These are phyloP conservation scores for Chaetomium sp. DNA, from an alignment of 2,329 filamentous ascomycete genomes.

Conservation along the genomic window DNA sequence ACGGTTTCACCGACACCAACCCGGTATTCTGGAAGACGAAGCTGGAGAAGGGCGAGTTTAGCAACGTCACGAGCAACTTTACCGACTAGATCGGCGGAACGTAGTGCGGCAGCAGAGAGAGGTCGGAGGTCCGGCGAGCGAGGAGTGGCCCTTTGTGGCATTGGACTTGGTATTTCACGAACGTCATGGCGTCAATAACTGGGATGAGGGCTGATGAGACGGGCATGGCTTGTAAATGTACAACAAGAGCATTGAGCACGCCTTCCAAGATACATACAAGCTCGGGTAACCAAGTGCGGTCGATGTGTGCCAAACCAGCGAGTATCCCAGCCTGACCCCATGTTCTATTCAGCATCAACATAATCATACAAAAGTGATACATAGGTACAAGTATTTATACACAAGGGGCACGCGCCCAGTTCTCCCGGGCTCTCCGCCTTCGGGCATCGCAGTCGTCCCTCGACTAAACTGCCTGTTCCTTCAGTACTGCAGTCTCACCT, in stretches of 20 bases:
- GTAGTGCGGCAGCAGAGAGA: constrained; percentile 2
- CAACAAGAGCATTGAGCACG: constrained; percentile 25
- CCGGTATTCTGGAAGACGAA: constrained; percentile 99
- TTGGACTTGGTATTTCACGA: constrained; percentile 17
- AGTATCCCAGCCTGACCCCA: not conserved
- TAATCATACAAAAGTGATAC: not conserved
- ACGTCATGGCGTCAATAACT: constrained; percentile 19
- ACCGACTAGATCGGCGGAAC: constrained; percentile 45
- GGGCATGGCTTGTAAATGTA: constrained; percentile 34
- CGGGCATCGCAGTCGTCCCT: not conserved
- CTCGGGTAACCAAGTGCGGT: not conserved
- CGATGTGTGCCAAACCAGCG: not conserved
- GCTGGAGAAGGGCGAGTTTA: constrained; percentile 97
- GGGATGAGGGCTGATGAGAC: constrained; percentile 8
- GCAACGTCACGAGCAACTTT: constrained; percentile 82
- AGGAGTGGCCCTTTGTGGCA: constrained; percentile 8
- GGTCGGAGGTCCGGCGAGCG: not conserved
- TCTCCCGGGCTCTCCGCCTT: not conserved
- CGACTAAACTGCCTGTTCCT: too few relatives aligned
- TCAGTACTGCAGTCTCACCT: too few relatives aligned
- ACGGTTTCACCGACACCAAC: constrained; percentile 97
- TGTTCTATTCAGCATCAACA: not conserved
- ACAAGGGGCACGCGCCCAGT: not conserved
- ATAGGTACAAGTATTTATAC: not conserved
- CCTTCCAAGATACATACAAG: not conserved